A percentile compares a stretch with the other conserved stretches of the same genome.
These are phyloP conservation scores for Rosa hybrid DNA, from an alignment of 331 rosid species.

Conservation along the genomic window DNA sequence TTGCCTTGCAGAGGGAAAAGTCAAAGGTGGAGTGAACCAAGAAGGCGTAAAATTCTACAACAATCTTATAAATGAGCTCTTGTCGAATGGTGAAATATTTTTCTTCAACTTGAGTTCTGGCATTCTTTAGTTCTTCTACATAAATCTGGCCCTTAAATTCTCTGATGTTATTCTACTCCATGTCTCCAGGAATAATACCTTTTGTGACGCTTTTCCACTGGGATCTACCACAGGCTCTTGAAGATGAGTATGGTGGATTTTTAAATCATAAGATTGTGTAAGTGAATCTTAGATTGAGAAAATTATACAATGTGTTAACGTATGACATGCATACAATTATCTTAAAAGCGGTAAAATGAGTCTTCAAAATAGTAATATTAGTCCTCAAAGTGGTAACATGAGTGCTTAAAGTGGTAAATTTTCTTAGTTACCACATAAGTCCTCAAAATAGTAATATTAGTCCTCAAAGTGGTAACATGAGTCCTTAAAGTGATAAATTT, in stretches of 20 bases:
- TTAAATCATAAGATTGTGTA: slow-evolving; percentile 51
- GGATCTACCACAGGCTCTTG: slow-evolving; percentile 86
- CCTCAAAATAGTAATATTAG: no score
- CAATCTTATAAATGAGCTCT: slow-evolving; percentile 50
- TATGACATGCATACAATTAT: no score
- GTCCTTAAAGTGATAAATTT: no score
- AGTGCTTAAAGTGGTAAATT: no score
- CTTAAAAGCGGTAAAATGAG: no score
- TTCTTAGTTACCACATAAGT: no score
- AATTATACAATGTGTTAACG: no score
- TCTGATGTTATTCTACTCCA: background rate
- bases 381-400: no score
- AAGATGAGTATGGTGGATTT: slow-evolving; percentile 78
- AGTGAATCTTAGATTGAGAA: slow-evolving; percentile 17
- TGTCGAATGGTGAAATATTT: slow-evolving; percentile 41
- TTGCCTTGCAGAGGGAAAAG: slow-evolving; percentile 45
- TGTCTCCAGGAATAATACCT: slow-evolving; percentile 16
- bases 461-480: no score
- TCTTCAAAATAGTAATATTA: no score
- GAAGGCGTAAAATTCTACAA: slow-evolving; percentile 60
- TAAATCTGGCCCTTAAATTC: background rate
- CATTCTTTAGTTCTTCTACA: background rate
- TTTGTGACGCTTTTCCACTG: slow-evolving; percentile 54
- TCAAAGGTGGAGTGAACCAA: slow-evolving; percentile 46
- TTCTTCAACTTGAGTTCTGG: background rate